Evolutionary conservation across 2,329 filamentous ascomycete genomes (phyloP).

Genomic region (Xylariaceae sp.): DNA sequence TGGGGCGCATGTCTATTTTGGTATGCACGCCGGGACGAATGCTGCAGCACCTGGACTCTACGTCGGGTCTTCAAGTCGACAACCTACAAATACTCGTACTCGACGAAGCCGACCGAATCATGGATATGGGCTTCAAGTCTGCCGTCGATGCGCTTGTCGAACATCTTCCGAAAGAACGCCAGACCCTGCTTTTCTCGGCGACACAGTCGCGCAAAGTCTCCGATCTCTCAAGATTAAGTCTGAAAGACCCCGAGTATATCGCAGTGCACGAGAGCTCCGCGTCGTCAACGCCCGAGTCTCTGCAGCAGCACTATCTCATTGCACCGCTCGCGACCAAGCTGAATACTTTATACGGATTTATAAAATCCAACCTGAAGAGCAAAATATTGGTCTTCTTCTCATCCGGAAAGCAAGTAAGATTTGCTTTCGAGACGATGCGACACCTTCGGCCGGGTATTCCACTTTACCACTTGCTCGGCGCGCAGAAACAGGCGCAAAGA

Average conservation of each 20-base stretch:
- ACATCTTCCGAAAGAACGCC: slow-evolving; percentile 76
- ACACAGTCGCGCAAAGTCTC: slow-evolving; percentile 94
- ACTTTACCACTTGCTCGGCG: slow-evolving; percentile 68
- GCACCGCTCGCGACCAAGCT: slow-evolving; percentile 84
- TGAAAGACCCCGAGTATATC: slow-evolving; percentile 90
- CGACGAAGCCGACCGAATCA: slow-evolving; percentile 92
- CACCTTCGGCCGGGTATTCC: slow-evolving; percentile 93
- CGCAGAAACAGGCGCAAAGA: slow-evolving; percentile 81
- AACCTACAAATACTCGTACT: slow-evolving; percentile 89
- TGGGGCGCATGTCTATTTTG: slow-evolving; percentile 92
- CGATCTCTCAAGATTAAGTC: slow-evolving; percentile 80
- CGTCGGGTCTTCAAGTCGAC: slow-evolving; percentile 80
- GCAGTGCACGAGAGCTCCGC: slow-evolving; percentile 81
- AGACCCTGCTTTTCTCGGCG: slow-evolving; percentile 92
- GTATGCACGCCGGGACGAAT: slow-evolving; percentile 94
- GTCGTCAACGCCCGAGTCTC: slow-evolving; percentile 71
- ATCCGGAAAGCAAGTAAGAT: slow-evolving; percentile 92
- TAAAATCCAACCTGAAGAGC: slow-evolving; percentile 81
- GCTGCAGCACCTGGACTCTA: slow-evolving; percentile 93
- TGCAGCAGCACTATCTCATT: slow-evolving; percentile 88
- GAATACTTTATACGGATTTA: slow-evolving; percentile 87
- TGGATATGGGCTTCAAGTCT: slow-evolving; percentile 94
- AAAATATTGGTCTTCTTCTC: slow-evolving; percentile 96
- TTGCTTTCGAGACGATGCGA: slow-evolving; percentile 84
- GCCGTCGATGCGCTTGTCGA: slow-evolving; percentile 90